phyloP scores from a whole-genome alignment of 805 yeast genomes.

The Priceomyces carsonii region DNA sequence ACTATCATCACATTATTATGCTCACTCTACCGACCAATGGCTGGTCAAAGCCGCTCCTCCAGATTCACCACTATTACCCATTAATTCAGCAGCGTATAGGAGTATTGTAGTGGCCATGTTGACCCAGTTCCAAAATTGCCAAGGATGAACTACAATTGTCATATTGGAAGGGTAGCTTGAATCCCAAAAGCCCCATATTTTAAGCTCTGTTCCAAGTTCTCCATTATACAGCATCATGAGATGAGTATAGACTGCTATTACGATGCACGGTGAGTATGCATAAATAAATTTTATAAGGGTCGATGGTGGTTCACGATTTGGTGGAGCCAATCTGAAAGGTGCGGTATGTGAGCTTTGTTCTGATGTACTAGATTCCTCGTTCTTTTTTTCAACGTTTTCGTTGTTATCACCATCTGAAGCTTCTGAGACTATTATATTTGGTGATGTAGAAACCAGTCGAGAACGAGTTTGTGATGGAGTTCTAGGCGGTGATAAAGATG shows the following conservation, averaged over 20 bases:
- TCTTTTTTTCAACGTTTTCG: neutral
- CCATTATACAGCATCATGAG: slow-evolving; percentile 87
- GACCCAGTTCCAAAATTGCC: slow-evolving; percentile 98
- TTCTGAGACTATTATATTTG: slow-evolving; percentile 22
- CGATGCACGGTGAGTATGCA: slow-evolving; percentile 89
- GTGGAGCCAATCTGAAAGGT: slow-evolving; percentile 11
- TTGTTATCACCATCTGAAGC: slow-evolving; percentile 6
- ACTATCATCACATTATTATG: neutral
- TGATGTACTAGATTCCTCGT: slow-evolving; percentile 1
- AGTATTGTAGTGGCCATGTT: slow-evolving; percentile 79
- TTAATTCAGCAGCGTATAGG: slow-evolving; percentile 78
- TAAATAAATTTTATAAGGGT: slow-evolving; percentile 61
- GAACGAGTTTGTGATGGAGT: slow-evolving; percentile 39
- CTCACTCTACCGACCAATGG: slow-evolving; percentile 33
- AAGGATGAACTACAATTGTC: slow-evolving; percentile 54
- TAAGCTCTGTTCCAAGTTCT: slow-evolving; percentile 62
- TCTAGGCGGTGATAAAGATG: slow-evolving; percentile 36
- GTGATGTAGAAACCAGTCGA: slow-evolving; percentile 30
- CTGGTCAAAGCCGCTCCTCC: slow-evolving; percentile 40
- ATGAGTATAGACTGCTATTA: slow-evolving; percentile 94
- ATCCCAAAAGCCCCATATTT: slow-evolving; percentile 58
- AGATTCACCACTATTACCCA: slow-evolving; percentile 36
- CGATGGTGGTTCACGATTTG: slow-evolving; percentile 26
- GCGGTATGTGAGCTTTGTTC: neutral
- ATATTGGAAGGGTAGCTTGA: slow-evolving; percentile 11